Evolutionary conservation across 345 rosid species (phyloP).

Genomic region (Camelina sativa): DNA sequence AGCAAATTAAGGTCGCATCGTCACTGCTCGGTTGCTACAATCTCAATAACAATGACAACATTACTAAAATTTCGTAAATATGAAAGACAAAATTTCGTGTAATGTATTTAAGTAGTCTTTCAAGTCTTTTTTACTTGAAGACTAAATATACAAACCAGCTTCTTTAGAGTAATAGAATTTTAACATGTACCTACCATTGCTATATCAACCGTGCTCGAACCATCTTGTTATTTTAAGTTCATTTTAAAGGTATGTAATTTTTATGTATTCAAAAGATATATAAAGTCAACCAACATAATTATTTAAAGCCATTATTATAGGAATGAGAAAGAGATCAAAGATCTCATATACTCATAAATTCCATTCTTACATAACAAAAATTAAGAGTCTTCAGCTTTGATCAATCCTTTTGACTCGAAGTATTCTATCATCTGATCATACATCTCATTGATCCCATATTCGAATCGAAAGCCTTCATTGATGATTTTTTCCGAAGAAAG

Average conservation of each 20-base stretch:
- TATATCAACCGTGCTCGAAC: no score
- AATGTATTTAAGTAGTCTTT: no score
- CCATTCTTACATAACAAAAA: background rate
- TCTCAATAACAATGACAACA: no score
- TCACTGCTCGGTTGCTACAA: no score
- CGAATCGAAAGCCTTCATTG: slow-evolving; percentile 70
- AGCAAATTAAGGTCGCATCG: no score
- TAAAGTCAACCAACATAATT: slow-evolving; percentile 9
- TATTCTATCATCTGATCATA: slow-evolving; percentile 72
- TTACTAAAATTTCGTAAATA: no score
- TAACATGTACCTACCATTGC: no score
- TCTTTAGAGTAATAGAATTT: background rate
- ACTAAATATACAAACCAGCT: no score
- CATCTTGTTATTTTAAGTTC: background rate
- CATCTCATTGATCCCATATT: slow-evolving; percentile 70
- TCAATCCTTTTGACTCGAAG: slow-evolving; percentile 56
- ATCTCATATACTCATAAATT: slow-evolving; percentile 24
- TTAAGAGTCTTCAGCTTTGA: slow-evolving; percentile 39
- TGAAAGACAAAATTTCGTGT: no score
- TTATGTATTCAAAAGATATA: background rate
- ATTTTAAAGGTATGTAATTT: background rate
- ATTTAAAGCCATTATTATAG: slow-evolving; percentile 9
- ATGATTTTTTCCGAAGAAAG: slow-evolving; percentile 74
- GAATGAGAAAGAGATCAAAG: slow-evolving; percentile 24
- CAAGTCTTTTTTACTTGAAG: no score